Base-by-base conservation (phyloP, 805 yeast genomes). In the Hanseniaspora mollemarum region DNA sequence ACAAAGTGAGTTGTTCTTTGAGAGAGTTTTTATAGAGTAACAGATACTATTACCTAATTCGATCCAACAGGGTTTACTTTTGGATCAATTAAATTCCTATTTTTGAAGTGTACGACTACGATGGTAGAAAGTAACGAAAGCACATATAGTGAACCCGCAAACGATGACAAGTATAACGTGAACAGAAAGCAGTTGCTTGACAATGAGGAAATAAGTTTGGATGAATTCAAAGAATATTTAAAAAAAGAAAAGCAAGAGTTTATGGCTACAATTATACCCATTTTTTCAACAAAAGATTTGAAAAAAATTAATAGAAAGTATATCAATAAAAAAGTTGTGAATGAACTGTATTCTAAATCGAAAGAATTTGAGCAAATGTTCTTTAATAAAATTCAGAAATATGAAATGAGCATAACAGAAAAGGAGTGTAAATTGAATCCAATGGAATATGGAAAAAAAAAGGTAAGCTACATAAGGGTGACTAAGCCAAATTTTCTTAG, bases 201-300 rank as follows among this genome's bases (percentile, higher is more conserved):
- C n/a, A n/a, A 46, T 22, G 25, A 22, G n/a, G 9, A 12, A 24
- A 29, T 46, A 37, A 7, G 25, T 2, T 6, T 46, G 4, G 24
- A 39, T 19, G 51, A 46, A 12, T 31, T 46, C 12, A 46, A 39
- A 19, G 26, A 10, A 6, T 46, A 39, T 28, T 35, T 46, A 4
- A 39, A 39, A 13, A 46, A 46, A 18, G 51, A 46, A 15, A 46
- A 46, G 22, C 15, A 46, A 18, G 51, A 46, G 4, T 46, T 46
- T 18, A 21, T 46, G 37, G 18, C 31, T 1, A 8, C n/a, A 32
- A 16, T 46, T 3, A 39, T 46, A 10, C 51, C 51, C 7, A 24
- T 46, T 13, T 25, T 16, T 16, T 46, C 51, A 3, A 24, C 19
- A 4, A 19, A 31, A 19, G 51, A 46, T 19, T 22, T 42, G 15